Conservation (phyloP, 495 filamentous ascomycete genomes). For the Letharia lupina region DNA sequence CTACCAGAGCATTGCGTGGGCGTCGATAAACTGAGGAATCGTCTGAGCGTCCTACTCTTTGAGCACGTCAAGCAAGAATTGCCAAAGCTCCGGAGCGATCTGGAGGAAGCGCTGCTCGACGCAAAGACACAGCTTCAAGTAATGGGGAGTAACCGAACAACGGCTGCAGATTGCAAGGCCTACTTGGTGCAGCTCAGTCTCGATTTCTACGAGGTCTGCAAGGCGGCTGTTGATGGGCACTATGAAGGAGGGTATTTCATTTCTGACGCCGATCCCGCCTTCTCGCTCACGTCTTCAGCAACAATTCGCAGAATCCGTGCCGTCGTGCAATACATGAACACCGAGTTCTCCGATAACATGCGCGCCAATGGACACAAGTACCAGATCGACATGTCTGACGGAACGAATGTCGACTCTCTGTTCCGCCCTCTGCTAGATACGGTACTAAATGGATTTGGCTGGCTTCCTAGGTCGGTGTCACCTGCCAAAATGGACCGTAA, state of each 20-base stretch:
- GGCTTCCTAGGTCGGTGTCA: not conserved
- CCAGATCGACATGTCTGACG: slow-evolving; percentile 17
- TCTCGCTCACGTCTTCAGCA: slow-evolving; percentile 12
- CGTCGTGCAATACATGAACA: slow-evolving; percentile 29
- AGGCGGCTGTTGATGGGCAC: slow-evolving; percentile 28
- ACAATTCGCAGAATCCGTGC: slow-evolving; percentile 27
- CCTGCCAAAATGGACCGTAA: slow-evolving; percentile 15
- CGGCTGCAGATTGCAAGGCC: slow-evolving; percentile 22
- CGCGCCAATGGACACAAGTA: slow-evolving; percentile 29
- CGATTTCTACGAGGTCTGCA: slow-evolving; percentile 28
- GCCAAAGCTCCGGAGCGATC: slow-evolving; percentile 20
- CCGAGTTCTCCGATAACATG: slow-evolving; percentile 22
- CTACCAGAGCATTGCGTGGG: slow-evolving; percentile 27
- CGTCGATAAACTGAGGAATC: slow-evolving; percentile 33
- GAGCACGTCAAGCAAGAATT: slow-evolving; percentile 37
- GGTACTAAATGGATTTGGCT: not conserved
- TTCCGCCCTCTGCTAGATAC: not conserved
- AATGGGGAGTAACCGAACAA: slow-evolving; percentile 21
- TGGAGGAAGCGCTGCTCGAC: slow-evolving; percentile 20
- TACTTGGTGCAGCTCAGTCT: slow-evolving; percentile 28
- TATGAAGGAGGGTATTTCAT: slow-evolving; percentile 29
- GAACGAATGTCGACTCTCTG: not conserved
- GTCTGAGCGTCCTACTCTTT: slow-evolving; percentile 37
- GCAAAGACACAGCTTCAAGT: slow-evolving; percentile 1
- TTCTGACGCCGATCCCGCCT: slow-evolving; percentile 1